Conservation (phyloP, 805 yeast species). For the Priceomyces medius region DNA sequence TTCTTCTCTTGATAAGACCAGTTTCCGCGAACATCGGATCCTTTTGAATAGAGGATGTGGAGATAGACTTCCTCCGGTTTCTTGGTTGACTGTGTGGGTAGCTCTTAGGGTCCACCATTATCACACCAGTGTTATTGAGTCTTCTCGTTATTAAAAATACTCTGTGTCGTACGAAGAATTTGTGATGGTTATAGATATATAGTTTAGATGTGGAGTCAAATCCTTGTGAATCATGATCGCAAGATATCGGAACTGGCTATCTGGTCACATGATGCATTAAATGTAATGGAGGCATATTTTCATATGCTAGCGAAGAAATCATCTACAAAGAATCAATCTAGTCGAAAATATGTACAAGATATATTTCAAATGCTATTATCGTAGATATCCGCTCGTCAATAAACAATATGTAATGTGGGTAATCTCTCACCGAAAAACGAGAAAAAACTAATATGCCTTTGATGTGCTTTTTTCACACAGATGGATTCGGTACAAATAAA, state of each 20-base stretch:
- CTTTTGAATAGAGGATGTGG: background rate
- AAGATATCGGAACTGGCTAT: background rate
- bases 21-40: constrained; percentile 9
- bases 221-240: background rate
- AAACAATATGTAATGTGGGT: background rate
- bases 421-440: background rate
- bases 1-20: constrained; percentile 16
- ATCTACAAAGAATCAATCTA: background rate
- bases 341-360: background rate
- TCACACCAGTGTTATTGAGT: background rate
- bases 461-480: background rate
- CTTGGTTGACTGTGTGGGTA: constrained; percentile 1
- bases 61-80: constrained; percentile 1
- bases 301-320: no score
- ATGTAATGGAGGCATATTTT: no score
- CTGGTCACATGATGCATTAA: background rate
- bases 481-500: constrained; percentile 1
- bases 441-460: background rate
- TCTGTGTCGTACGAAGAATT: no score
- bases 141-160: no score
- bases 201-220: background rate
- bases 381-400: background rate
- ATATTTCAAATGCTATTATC: background rate
- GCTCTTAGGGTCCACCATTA: constrained; percentile 4
- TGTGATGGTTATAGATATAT: no score